Evolutionary conservation across 192 early-diverging fungal species (phyloP).

Genomic region (Podila epigama): DNA sequence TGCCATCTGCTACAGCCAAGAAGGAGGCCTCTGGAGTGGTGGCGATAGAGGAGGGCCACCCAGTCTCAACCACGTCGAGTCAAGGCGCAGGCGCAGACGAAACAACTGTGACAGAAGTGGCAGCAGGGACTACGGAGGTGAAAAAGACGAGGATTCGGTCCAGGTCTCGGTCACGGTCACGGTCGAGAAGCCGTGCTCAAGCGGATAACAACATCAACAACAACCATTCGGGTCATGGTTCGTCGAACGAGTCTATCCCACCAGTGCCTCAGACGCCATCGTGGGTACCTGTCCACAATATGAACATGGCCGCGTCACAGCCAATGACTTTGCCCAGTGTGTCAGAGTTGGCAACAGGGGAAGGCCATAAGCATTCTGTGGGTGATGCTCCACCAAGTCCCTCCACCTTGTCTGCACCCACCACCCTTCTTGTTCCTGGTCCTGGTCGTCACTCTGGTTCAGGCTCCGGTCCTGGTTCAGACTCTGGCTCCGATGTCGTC

Average conservation of each 20-base stretch:
- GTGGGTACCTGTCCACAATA: conserved; percentile 39
- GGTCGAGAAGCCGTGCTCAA: conserved; percentile 28
- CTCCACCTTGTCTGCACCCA: too few species aligned
- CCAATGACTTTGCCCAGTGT: conserved; percentile 6
- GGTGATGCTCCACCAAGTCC: too few species aligned
- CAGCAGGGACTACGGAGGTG: conserved; percentile 9
- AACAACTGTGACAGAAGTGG: neutral
- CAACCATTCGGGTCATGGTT: conserved; percentile 28
- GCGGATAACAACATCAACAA: conserved; percentile 20
- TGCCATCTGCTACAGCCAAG: too few species aligned
- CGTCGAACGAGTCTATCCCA: conserved; percentile 30
- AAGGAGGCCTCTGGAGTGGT: too few species aligned
- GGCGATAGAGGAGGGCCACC: too few species aligned
- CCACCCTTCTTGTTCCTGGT: too few species aligned
- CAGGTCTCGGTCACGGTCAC: conserved; percentile 32
- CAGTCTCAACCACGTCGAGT: too few species aligned
- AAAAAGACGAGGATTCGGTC: conserved; percentile 43
- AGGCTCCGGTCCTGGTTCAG: too few species aligned
- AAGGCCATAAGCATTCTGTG: too few species aligned
- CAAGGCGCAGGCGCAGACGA: neutral
- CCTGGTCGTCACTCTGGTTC: too few species aligned
- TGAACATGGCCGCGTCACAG: conserved; percentile 16
- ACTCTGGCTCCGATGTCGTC: too few species aligned
- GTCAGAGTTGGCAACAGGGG: too few species aligned
- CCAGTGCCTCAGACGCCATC: conserved; percentile 45